Evolutionary conservation across 768 basidiomycete species (phyloP).

Genomic region (Imleria badia): DNA sequence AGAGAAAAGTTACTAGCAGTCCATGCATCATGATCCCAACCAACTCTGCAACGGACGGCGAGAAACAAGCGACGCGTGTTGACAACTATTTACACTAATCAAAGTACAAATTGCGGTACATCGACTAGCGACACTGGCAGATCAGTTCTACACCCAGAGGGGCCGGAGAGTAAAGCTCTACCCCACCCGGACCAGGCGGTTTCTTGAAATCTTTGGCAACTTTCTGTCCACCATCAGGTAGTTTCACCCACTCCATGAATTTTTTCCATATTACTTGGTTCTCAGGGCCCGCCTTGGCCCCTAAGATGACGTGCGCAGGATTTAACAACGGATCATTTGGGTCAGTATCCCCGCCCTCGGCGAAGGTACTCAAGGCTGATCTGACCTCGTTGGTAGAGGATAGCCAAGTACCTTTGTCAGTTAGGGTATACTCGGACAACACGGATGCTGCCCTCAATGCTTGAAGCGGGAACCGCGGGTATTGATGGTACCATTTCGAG

Average conservation of each 20-base stretch:
- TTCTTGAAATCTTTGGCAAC: slow-evolving; percentile 42
- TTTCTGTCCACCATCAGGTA: slow-evolving; percentile 42
- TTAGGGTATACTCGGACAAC: slow-evolving; percentile 53
- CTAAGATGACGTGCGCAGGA: slow-evolving; percentile 45
- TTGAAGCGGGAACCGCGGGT: slow-evolving; percentile 50
- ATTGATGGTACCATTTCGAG: slow-evolving; percentile 61
- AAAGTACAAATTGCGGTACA: neutral
- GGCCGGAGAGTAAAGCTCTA: slow-evolving; percentile 34
- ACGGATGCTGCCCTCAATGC: slow-evolving; percentile 47
- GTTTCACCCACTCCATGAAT: slow-evolving; percentile 48
- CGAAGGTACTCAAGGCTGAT: slow-evolving; percentile 37
- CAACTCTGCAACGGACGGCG: neutral
- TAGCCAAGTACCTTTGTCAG: slow-evolving; percentile 51
- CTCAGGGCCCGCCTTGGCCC: slow-evolving; percentile 25
- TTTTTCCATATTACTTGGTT: slow-evolving; percentile 32
- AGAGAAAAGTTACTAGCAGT: slow-evolving; percentile 27
- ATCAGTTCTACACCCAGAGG: too few relatives aligned
- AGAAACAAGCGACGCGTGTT: slow-evolving; percentile 7
- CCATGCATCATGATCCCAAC: slow-evolving; percentile 21
- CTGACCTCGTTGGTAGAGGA: slow-evolving; percentile 38
- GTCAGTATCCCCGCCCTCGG: slow-evolving; percentile 40
- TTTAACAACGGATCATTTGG: slow-evolving; percentile 44
- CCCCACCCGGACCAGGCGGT: slow-evolving; percentile 16
- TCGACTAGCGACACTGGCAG: neutral
- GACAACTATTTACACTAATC: slow-evolving; percentile 12